Evolutionary conservation across 2,329 filamentous ascomycete genomes (phyloP).

Genomic region (Pestalotiopsis sp.): DNA sequence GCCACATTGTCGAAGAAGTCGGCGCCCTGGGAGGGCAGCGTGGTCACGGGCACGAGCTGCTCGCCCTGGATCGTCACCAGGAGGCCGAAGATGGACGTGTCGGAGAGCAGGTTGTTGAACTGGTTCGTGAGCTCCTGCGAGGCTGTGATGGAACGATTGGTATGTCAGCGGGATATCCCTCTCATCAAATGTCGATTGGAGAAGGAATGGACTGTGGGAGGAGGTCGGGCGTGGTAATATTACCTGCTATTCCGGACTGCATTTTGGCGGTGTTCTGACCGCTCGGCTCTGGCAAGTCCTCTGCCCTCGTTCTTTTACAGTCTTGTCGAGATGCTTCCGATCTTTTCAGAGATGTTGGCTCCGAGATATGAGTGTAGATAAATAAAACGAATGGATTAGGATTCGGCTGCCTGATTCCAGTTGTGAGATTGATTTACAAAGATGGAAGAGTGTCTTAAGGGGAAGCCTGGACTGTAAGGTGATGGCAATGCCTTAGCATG

Average conservation of each 20-base stretch:
- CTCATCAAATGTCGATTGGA: not conserved
- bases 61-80: slow-evolving; percentile 73
- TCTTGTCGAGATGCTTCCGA: not conserved
- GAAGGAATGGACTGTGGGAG: not conserved
- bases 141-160: slow-evolving; percentile 47
- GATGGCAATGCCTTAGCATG: not conserved
- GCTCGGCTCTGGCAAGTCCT: not conserved
- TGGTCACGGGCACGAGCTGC: slow-evolving; percentile 63
- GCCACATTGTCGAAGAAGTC: slow-evolving; percentile 68
- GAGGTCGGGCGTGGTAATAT: slow-evolving; percentile 7
- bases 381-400: not conserved
- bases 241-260: slow-evolving; percentile 82
- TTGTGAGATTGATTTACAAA: not conserved
- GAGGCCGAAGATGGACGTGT: slow-evolving; percentile 67
- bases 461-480: not conserved
- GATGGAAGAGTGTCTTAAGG: not conserved
- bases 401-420: not conserved
- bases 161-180: not conserved
- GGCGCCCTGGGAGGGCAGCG: slow-evolving; percentile 54
- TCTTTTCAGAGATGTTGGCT: not conserved
- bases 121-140: slow-evolving; percentile 76
- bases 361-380: too few species aligned
- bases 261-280: slow-evolving; percentile 45
- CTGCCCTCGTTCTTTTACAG: not conserved
- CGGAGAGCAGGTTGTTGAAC: slow-evolving; percentile 71